Conservation (phyloP, 768 basidiomycete species). For the Termitomyces sp. region DNA sequence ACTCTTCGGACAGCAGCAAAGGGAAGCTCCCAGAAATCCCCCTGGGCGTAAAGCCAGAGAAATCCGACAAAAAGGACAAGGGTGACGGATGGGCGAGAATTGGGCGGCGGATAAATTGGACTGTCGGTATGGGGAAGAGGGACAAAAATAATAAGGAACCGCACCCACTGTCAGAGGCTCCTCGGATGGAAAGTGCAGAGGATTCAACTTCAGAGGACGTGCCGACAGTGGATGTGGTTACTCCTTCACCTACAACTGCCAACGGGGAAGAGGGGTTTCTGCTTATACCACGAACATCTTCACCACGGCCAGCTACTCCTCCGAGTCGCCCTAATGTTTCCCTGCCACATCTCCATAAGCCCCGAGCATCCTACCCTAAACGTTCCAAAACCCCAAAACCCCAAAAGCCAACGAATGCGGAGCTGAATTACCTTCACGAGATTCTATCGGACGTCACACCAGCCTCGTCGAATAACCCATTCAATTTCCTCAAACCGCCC, state of each 20-base stretch:
- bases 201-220: background rate
- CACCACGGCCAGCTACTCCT: constrained; percentile 13
- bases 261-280: constrained; percentile 1
- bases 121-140: constrained; percentile 42
- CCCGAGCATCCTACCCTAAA: constrained; percentile 14
- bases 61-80: constrained; percentile 28
- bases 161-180: background rate
- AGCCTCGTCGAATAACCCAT: constrained; percentile 34
- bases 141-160: constrained; percentile 19
- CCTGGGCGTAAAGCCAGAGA: constrained; percentile 26
- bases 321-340: background rate
- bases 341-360: background rate
- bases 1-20: constrained; percentile 13
- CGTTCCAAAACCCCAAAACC: constrained; percentile 42
- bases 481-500: constrained; percentile 41
- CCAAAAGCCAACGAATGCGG: constrained; percentile 50
- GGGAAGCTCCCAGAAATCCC: constrained; percentile 31
- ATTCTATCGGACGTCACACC: constrained; percentile 62
- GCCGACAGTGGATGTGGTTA: constrained; percentile 6
- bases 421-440: constrained; percentile 61
- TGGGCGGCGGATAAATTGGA: constrained; percentile 56
- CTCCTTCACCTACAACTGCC: constrained; percentile 4
- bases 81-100: constrained; percentile 57
- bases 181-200: constrained; percentile 6
- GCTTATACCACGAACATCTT: constrained; percentile 1